Evolutionary conservation across 495 filamentous ascomycete genomes (phyloP), one percentile per base, ranked within the genome.

Genomic region (Cenococcum geophilum): DNA sequence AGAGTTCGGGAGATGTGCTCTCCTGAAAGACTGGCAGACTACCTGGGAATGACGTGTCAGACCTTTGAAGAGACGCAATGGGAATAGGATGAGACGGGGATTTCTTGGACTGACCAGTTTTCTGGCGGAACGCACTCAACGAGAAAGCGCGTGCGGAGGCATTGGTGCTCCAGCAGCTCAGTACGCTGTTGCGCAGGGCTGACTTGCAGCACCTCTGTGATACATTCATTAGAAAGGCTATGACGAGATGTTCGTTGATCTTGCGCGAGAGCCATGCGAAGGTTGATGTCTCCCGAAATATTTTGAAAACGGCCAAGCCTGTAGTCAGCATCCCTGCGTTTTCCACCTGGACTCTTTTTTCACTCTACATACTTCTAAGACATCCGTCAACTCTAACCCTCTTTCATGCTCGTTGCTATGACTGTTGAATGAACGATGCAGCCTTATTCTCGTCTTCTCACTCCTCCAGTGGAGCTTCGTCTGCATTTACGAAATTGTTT

Each of bases 1-100:
- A 42, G 37, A 74, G 72, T 42, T 72, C 71, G 16, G 70, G 63
- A 18, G 59, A 57, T 25, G 68, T 70, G 37, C 71, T 60, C 49
- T 66, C 48, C 45, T 50, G 45, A 68, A 72, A 76, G 27, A 47
- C 45, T 32, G 72, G 72, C 3, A 75, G 55, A 16, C 58, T 63
- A 35, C 63, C 71, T 72, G 42, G 5, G 22, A 49, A 8, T 6
- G 12, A 56, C 2, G 21, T 52, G 49, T 54, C 27, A 43, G 11
- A 45, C 6, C 14, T 22, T 56, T 40, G 43, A 32, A 0, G 5
- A 34, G 1, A 52, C 27, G 6, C 27, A 32, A 32, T 32, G 10
- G 32, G 12, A 12, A 42, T 11, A 5, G 5, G 34, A n/a, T 35
- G 55, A 18, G 35, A 53, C 25, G 14, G 27, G 32, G 18, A 34